Evolutionary conservation across 2,329 filamentous ascomycete species (phyloP), one percentile per base, ranked within the genome.

Genomic region (Trichoderma sp.): DNA sequence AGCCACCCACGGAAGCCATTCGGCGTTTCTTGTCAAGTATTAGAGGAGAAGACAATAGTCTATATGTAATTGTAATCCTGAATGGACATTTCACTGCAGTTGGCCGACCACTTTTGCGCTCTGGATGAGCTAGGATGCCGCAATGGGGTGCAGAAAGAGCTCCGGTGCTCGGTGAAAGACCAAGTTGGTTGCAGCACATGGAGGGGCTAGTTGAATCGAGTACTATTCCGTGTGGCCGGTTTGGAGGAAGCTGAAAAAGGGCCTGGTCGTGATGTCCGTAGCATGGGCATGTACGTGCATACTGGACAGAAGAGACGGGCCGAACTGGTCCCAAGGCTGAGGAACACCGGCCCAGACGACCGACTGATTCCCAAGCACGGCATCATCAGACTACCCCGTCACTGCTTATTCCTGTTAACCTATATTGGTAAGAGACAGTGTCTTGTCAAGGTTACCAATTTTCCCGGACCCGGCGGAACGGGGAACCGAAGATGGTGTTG

Each of bases 1-100:
- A 48, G 61, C 67, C 54, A 29, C 37, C 19, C 27, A 15, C 42
- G 35, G 45, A 50, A 48, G 63, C 45, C 56, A 60, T 60, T 60
- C 61, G 67, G 54, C 63, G 67, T 34, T 67, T 66, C 67, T 66
- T 66, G 25, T 45, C 34, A 45, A 45, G 34, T 35, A 45, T 22
- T 42, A 66, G 37, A 48, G 19, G n/a, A 65, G 17, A 35, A 25
- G n/a, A 42, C 15, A 58, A 68, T 68, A 68, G 63, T 66, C 35
- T 34, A 56, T 52, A 68, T 45, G 67, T 61, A 65, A 68, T 66
- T 34, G 22, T 68, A 68, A 67, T 67, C 42, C 13, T n/a, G 2
- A 65, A 42, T 27, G n/a, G 27, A 45, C 22, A 48, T 17, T 5
- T 54, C 17, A 13, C 17, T 57, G 13, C 19, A 34, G 37, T 57